Evolutionary conservation across 768 basidiomycete species (phyloP).

Genomic region (Pleurotus salmoneostramineus): DNA sequence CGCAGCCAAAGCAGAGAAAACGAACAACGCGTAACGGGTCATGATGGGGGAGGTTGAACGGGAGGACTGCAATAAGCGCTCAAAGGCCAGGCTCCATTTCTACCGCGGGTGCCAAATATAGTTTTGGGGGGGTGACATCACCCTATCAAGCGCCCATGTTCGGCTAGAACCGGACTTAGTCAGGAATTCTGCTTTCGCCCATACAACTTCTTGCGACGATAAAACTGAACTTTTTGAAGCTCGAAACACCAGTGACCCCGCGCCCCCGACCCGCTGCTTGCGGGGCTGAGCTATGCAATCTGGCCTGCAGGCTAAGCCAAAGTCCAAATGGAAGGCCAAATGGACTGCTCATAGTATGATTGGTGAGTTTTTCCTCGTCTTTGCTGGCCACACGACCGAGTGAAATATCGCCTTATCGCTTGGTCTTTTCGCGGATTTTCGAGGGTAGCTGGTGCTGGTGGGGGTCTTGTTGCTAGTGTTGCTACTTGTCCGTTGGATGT

Average conservation of each 20-base stretch:
- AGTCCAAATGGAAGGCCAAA: constrained; percentile 38
- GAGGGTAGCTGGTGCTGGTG: constrained; percentile 82
- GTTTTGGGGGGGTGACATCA: no score
- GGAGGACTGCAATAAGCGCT: no score
- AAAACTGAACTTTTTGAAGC: constrained; percentile 12
- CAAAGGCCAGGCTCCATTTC: no score
- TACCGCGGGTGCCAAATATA: no score
- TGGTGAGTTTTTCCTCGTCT: constrained; percentile 40
- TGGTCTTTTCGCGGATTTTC: neutral
- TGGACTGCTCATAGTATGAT: constrained; percentile 82
- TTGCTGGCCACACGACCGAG: constrained; percentile 9
- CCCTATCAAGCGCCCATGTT: neutral
- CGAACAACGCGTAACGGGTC: no score
- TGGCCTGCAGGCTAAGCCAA: neutral
- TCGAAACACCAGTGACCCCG: constrained; percentile 8
- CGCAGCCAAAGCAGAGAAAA: no score
- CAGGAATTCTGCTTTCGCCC: neutral
- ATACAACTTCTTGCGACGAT: constrained; percentile 11
- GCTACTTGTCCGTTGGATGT: constrained; percentile 98
- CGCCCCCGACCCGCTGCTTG: constrained; percentile 45
- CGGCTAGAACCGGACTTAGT: constrained; percentile 9
- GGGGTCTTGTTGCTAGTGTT: constrained; percentile 88
- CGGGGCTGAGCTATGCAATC: constrained; percentile 68
- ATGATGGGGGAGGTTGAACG: no score
- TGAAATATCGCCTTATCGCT: constrained; percentile 7